phyloP scores from a whole-genome alignment of 139 green algal species.

The Micractinium conductrix region DNA sequence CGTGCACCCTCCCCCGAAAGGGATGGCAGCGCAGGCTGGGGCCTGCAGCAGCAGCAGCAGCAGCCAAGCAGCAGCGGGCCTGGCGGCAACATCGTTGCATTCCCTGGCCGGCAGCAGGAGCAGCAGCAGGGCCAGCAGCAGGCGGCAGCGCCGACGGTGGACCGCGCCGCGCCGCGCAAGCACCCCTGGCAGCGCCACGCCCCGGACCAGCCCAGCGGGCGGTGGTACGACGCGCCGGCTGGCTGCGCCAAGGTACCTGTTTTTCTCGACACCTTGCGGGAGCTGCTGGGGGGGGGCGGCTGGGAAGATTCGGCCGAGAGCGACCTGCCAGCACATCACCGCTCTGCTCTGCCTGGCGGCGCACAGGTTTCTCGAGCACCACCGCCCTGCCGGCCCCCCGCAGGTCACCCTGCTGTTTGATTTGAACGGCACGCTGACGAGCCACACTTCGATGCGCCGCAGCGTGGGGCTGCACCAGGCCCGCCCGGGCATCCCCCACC shows the following conservation, averaged over 20 bases:
- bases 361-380: no score
- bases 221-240: constrained; percentile 3
- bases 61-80: background rate
- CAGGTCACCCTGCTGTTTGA: background rate
- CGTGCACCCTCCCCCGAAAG: no score
- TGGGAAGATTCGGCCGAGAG: no score
- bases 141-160: background rate
- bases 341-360: no score
- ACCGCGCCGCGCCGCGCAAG: background rate
- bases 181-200: background rate
- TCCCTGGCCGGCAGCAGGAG: background rate
- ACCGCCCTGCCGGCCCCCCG: no score
- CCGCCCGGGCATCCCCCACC: constrained; percentile 55
- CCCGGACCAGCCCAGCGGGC: constrained; percentile 3
- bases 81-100: constrained; percentile 13
- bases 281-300: no score
- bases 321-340: background rate
- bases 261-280: no score
- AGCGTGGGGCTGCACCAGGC: constrained; percentile 44
- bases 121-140: background rate
- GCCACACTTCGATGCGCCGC: constrained; percentile 40
- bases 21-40: background rate
- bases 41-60: background rate
- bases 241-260: no score
- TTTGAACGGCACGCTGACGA: constrained; percentile 29